A percentile compares a stretch with the other conserved stretches of the same genome.
Evolutionary conservation across 768 basidiomycete species (phyloP).

Genomic region (Lactarius trivialis): DNA sequence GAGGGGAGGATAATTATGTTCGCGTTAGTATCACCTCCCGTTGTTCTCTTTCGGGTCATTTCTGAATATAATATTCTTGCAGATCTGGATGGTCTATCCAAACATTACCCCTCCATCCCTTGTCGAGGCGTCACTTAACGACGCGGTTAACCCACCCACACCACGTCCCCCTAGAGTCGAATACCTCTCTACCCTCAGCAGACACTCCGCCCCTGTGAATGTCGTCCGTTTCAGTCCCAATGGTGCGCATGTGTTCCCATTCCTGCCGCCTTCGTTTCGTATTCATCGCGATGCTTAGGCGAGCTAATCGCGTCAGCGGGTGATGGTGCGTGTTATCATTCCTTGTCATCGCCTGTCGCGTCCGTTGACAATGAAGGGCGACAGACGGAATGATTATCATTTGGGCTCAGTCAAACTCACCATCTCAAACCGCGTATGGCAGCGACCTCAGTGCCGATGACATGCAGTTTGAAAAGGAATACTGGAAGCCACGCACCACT

Average conservation of each 20-base stretch:
- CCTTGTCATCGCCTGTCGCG: conserved; percentile 4
- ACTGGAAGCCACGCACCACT: conserved; percentile 85
- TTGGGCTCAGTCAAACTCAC: conserved; percentile 79
- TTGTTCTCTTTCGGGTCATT: not conserved
- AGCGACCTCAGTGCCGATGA: conserved; percentile 76
- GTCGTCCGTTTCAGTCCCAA: conserved; percentile 95
- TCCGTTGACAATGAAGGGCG: not conserved
- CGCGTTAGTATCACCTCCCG: conserved; percentile 53
- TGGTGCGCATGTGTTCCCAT: conserved; percentile 42
- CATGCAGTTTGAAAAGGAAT: conserved; percentile 84
- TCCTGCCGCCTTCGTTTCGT: conserved; percentile 1
- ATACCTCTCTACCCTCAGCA: conserved; percentile 87
- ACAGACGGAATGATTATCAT: conserved; percentile 96
- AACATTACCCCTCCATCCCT: conserved; percentile 70
- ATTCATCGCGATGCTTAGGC: conserved; percentile 39
- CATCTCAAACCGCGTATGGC: conserved; percentile 71
- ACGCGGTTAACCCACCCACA: conserved; percentile 29
- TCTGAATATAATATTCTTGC: not conserved
- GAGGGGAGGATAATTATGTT: conserved; percentile 95
- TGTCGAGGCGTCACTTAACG: conserved; percentile 35
- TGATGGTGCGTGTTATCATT: conserved; percentile 60
- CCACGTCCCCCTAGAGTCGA: conserved; percentile 81
- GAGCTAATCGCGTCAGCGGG: conserved; percentile 94
- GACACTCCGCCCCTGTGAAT: conserved; percentile 93
- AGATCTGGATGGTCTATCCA: conserved; percentile 95